phyloP scores from a whole-genome alignment of 495 filamentous ascomycete species.

The Penicillium argentinense region DNA sequence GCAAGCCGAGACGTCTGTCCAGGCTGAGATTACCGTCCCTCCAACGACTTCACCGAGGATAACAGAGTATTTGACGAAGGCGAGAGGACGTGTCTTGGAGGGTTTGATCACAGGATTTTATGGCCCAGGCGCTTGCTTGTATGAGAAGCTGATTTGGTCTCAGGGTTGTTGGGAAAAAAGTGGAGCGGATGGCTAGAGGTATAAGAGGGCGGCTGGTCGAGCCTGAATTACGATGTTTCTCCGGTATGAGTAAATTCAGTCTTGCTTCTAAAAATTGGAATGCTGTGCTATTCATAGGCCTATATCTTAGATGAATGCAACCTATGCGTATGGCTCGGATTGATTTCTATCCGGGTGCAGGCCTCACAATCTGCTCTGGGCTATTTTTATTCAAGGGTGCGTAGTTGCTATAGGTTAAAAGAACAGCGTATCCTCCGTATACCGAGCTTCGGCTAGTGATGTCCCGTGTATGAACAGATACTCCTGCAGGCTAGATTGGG shows the following conservation, averaged over 20 bases:
- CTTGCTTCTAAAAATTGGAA: no score
- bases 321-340: no score
- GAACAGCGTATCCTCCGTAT: no score
- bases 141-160: neutral
- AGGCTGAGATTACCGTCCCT: constrained; percentile 51
- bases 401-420: no score
- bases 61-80: constrained; percentile 40
- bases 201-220: no score
- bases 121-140: constrained; percentile 10
- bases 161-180: neutral
- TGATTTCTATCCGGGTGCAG: no score
- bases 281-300: no score
- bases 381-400: no score
- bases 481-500: neutral
- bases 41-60: constrained; percentile 56
- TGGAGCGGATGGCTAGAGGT: constrained; percentile 1
- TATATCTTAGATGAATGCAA: no score
- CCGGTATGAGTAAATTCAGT: no score
- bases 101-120: constrained; percentile 8
- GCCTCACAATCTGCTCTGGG: no score
- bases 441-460: neutral
- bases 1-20: constrained; percentile 32
- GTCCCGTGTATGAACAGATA: neutral
- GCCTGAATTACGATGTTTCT: no score
- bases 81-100: constrained; percentile 4